Conservation (phyloP, 129 eudicot genomes). For the Flaveria sonorensis region DNA sequence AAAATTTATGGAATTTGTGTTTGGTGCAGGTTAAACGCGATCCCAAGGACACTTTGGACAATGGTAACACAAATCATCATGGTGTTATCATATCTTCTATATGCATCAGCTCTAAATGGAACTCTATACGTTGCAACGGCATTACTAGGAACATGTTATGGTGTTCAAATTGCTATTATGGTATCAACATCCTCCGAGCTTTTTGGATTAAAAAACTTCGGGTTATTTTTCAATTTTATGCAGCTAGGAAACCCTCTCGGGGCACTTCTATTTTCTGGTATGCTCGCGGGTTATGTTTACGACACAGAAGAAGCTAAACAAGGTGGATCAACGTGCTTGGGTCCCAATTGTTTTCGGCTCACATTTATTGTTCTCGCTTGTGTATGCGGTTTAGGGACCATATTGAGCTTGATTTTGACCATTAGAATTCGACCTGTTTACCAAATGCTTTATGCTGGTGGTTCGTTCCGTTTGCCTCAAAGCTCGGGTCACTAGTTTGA, state of each 20-base stretch:
- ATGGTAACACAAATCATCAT: constrained; percentile 72
- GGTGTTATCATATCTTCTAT: constrained; percentile 67
- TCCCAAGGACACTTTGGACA: constrained; percentile 93
- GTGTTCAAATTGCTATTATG: constrained; percentile 86
- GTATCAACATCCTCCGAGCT: constrained; percentile 95
- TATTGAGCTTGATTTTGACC: constrained; percentile 71
- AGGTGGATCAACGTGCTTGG: constrained; percentile 59
- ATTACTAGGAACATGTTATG: constrained; percentile 85
- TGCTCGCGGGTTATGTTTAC: constrained; percentile 83
- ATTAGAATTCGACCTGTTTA: constrained; percentile 88
- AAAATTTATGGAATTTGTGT: background rate
- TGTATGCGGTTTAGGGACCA: constrained; percentile 69
- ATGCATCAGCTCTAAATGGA: constrained; percentile 82
- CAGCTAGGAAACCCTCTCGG: constrained; percentile 86
- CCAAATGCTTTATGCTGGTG: constrained; percentile 93
- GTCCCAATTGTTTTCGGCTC: constrained; percentile 77
- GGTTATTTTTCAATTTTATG: constrained; percentile 87
- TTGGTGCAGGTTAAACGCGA: constrained; percentile 56
- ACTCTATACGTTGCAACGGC: constrained; percentile 79
- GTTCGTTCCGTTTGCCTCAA: constrained; percentile 82
- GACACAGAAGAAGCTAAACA: constrained; percentile 81
- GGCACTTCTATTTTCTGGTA: constrained; percentile 80
- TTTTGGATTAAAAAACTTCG: constrained; percentile 82
- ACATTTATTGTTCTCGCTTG: constrained; percentile 86
- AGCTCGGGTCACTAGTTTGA: constrained; percentile 40